Conservation (phyloP, 257 asterid species). For the Verbascum thapsus region DNA sequence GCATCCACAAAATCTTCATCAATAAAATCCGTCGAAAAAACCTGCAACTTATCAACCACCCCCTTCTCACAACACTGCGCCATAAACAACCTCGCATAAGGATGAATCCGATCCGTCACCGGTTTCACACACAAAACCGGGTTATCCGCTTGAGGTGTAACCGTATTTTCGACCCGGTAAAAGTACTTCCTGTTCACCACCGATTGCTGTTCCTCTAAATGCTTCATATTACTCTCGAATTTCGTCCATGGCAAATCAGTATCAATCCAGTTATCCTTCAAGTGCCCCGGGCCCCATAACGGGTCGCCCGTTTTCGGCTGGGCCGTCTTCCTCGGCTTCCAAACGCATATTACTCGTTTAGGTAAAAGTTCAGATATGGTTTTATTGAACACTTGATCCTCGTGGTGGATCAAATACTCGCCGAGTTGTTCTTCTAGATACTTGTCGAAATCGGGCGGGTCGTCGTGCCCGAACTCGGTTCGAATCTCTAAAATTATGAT, state of each 20-base stretch:
- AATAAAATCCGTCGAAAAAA: conserved; percentile 80
- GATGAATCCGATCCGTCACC: conserved; percentile 71
- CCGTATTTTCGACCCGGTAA: conserved; percentile 94
- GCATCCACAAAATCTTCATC: conserved; percentile 90
- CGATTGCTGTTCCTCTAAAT: conserved; percentile 60
- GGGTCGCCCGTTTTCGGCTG: conserved; percentile 57
- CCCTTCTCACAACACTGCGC: conserved; percentile 50
- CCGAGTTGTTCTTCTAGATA: conserved; percentile 69
- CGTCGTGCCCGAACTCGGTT: conserved; percentile 87
- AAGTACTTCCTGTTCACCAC: conserved; percentile 57
- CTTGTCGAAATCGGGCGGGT: conserved; percentile 71
- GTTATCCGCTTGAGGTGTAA: conserved; percentile 87
- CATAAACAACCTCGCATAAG: conserved; percentile 72
- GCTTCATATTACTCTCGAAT: conserved; percentile 76
- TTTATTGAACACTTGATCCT: conserved; percentile 59
- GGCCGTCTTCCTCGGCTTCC: conserved; percentile 80
- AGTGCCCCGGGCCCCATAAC: conserved; percentile 66
- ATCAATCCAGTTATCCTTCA: conserved; percentile 82
- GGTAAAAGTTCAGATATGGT: conserved; percentile 70
- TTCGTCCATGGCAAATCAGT: conserved; percentile 85
- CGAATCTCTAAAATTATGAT: conserved; percentile 74
- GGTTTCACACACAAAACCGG: conserved; percentile 80
- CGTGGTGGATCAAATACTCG: conserved; percentile 66
- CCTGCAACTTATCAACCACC: conserved; percentile 59
- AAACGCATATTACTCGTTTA: conserved; percentile 76